phyloP scores from a whole-genome alignment of 345 rosid species.

The Eucalyptus rudis region DNA sequence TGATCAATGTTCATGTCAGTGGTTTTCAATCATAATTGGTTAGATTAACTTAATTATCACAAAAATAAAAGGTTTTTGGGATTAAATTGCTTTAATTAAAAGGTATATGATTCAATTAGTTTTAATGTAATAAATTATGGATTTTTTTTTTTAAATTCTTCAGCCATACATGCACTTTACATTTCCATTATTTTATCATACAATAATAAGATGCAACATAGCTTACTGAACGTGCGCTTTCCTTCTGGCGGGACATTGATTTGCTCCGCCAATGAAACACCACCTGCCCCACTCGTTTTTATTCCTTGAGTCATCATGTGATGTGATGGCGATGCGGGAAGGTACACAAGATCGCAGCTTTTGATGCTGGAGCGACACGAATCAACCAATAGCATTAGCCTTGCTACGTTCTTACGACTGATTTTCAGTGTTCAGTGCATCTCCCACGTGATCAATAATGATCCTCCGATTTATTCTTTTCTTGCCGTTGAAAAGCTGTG shows the following conservation, averaged over 20 bases:
- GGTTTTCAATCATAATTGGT: no score
- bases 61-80: accelerated
- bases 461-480: not conserved
- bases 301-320: not conserved
- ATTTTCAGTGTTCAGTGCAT: not conserved
- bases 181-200: not conserved
- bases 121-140: not conserved
- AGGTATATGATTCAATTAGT: not conserved
- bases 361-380: not conserved
- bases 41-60: no score
- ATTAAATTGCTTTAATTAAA: no score
- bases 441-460: not conserved
- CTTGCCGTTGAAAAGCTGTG: not conserved
- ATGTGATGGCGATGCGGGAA: not conserved
- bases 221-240: not conserved
- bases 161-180: not conserved
- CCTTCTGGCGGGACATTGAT: not conserved
- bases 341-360: not conserved
- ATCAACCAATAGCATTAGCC: not conserved
- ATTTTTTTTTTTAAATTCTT: no score
- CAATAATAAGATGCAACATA: not conserved
- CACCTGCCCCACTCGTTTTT: not conserved
- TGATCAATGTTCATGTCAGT: accelerated
- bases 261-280: not conserved
- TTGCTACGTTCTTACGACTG: not conserved